phyloP scores from a whole-genome alignment of 345 rosid genomes.

The Salix caprea region DNA sequence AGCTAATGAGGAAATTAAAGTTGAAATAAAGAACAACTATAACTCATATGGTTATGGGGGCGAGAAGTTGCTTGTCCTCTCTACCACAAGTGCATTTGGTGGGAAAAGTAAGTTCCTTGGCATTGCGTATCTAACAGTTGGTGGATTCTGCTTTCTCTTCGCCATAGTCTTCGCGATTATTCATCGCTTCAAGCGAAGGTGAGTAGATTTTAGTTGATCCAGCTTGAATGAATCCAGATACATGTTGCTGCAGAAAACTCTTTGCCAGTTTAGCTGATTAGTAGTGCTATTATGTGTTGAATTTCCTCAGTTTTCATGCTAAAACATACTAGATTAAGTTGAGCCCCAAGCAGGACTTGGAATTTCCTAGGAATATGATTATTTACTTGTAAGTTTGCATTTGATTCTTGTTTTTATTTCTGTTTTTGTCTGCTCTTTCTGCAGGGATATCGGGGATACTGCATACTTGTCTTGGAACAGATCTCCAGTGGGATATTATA shows the following conservation, averaged over 20 bases:
- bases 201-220: neutral
- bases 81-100: slow-evolving; percentile 41
- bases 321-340: too few relatives aligned
- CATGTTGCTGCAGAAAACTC: too few relatives aligned
- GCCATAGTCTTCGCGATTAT: slow-evolving; percentile 34
- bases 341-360: neutral
- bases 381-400: neutral
- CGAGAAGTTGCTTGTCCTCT: slow-evolving; percentile 35
- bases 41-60: slow-evolving; percentile 41
- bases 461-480: slow-evolving; percentile 18
- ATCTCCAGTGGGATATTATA: neutral
- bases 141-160: slow-evolving; percentile 35
- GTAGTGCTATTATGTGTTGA: neutral
- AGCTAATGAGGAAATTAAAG: slow-evolving; percentile 25
- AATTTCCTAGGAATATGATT: too few relatives aligned
- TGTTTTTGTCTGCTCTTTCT: neutral
- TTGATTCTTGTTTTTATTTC: neutral
- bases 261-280: too few relatives aligned
- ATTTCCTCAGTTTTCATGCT: neutral
- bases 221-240: too few relatives aligned
- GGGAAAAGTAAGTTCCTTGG: slow-evolving; percentile 44
- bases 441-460: slow-evolving; percentile 20
- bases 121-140: slow-evolving; percentile 33
- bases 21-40: slow-evolving; percentile 40
- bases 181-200: slow-evolving; percentile 40